Percentiles rank a stretch among this genome's conserved stretches.
These are phyloP conservation scores for Paxillus rubicundulus DNA, from an alignment of 768 basidiomycete species.

Conservation along the genomic window DNA sequence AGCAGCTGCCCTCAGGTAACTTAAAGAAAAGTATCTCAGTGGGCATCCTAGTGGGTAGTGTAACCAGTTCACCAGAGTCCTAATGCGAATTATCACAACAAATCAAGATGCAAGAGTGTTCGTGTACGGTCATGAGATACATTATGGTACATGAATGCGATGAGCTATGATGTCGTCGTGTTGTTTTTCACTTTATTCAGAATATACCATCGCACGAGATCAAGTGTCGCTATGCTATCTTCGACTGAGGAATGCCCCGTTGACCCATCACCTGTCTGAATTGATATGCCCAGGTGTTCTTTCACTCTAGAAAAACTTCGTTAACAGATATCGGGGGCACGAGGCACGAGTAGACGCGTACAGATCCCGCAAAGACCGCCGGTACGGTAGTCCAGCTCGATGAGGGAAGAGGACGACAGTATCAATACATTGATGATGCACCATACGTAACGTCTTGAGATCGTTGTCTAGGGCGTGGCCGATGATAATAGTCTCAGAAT, in stretches of 20 bases:
- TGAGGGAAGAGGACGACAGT: constrained; percentile 89
- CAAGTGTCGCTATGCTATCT: constrained; percentile 85
- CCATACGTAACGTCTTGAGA: constrained; percentile 81
- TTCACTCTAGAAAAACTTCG: constrained; percentile 52
- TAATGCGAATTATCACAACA: not conserved
- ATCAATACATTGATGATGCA: constrained; percentile 85
- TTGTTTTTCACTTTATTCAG: constrained; percentile 51
- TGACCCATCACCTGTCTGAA: constrained; percentile 75
- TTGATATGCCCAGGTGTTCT: constrained; percentile 75
- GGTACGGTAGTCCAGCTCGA: constrained; percentile 67
- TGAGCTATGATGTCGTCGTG: constrained; percentile 14
- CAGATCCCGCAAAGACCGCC: constrained; percentile 81
- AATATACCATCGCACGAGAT: constrained; percentile 83
- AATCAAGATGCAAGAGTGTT: not conserved
- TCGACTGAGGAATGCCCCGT: constrained; percentile 88
- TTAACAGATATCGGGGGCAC: constrained; percentile 6
- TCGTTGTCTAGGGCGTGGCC: constrained; percentile 95
- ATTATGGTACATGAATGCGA: not conserved
- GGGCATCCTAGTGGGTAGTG: not conserved
- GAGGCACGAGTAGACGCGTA: constrained; percentile 34
- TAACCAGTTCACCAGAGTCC: not conserved
- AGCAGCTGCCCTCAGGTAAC: not conserved
- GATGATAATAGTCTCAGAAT: constrained; percentile 79
- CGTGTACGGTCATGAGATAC: not conserved
- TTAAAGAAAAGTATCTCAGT: not conserved